phyloP scores from a whole-genome alignment of 352 stramenopile species.

The Lagenidium giganteum region DNA sequence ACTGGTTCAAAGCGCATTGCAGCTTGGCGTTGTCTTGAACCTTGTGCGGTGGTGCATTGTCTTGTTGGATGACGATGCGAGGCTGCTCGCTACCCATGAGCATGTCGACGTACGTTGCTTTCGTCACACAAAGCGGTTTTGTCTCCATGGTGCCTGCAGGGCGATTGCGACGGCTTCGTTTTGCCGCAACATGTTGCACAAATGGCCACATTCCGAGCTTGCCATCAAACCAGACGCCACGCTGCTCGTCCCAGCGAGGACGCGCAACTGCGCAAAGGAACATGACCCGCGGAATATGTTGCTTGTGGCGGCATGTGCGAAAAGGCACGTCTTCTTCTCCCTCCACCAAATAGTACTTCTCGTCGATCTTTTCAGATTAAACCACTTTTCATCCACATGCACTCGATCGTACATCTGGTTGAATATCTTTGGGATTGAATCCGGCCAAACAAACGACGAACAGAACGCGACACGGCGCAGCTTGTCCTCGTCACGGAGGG shows the following conservation, averaged over 20 bases:
- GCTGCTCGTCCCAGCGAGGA: neutral
- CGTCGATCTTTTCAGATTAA: neutral
- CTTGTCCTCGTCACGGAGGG: too few species aligned
- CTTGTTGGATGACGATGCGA: conserved; percentile 13
- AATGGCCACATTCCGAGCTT: conserved; percentile 16
- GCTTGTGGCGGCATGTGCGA: neutral
- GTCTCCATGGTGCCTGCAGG: conserved; percentile 11
- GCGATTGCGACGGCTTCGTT: conserved; percentile 14
- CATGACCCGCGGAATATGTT: conserved; percentile 11
- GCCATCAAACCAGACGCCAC: conserved; percentile 5
- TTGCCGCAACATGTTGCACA: conserved; percentile 9
- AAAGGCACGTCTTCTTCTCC: neutral
- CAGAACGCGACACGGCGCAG: too few species aligned
- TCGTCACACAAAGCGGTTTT: conserved; percentile 13
- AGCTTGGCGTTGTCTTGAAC: too few species aligned
- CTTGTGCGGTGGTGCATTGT: conserved; percentile 11
- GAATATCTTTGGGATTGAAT: too few species aligned
- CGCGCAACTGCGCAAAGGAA: conserved; percentile 9
- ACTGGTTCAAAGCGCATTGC: too few species aligned
- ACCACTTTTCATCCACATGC: conserved; percentile 4
- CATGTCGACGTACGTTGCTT: conserved; percentile 7
- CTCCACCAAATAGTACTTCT: neutral
- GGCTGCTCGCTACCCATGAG: neutral
- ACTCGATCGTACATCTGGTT: neutral
- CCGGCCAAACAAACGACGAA: too few species aligned